Base-by-base conservation (phyloP, 2,329 filamentous ascomycete genomes). In the Zymoseptoria ardabiliae region DNA sequence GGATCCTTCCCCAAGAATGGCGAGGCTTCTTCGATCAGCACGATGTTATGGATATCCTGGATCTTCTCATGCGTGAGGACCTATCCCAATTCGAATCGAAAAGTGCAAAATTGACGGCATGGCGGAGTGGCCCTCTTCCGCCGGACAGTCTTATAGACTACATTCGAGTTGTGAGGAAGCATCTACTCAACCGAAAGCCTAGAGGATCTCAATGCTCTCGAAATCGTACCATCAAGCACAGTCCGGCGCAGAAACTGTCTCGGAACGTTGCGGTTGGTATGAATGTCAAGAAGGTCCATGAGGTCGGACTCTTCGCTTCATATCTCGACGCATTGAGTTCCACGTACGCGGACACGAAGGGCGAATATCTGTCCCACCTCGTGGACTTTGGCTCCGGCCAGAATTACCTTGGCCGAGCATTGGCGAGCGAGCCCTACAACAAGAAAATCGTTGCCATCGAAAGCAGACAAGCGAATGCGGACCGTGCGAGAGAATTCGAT, bases 351-450 rank as follows among this genome's bases (percentile, higher is more conserved):
- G 77, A 79, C 0, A 75, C 79, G 53, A 75, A 80, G 13, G 70
- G 72, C 57, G 67, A 74, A 58, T 53, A 63, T 8, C 86, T 97
- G 61, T 90, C 91, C 0, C 92, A 97, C 76, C 85, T 96, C 60
- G 87, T 97, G 54, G 94, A 99, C 75, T 96, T 97, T 74, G 94
- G 94, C 25, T 96, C 91, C 56, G 94, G 94, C 0, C 93, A 97
- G 73, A 97, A 97, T 71, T 99, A 99, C 70, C 85, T 99, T 3
- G 93, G 94, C 0, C 83, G 94, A 52, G 89, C 90, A 1, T 79
- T 99, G 59, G 93, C 93, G 13, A 91, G 88, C 62, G 81, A 86
- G 57, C 91, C 92, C 0, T 96, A 96, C 76, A 90, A 92, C 69
- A 86, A 87, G 68, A 85, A 91, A 65, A 88, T 97, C 50, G 85